A percentile compares a stretch with the other conserved stretches of the same genome.
Evolutionary conservation across 2,329 filamentous ascomycete species (phyloP).

Genomic region (Sporothrix pallida): DNA sequence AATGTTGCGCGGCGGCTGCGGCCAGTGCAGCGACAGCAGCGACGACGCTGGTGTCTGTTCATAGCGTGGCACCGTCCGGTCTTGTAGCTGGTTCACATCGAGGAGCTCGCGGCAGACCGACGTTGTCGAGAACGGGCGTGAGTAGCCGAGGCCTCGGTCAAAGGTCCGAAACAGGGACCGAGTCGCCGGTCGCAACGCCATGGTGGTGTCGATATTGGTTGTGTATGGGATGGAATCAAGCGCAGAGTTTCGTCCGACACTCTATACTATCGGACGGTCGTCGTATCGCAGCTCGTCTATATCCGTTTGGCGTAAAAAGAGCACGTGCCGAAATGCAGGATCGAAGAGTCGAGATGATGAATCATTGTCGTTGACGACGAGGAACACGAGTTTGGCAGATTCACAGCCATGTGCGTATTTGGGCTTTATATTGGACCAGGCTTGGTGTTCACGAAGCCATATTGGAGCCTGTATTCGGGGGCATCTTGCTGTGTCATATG

Average conservation of each 20-base stretch:
- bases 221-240: neutral
- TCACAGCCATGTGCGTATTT: neutral
- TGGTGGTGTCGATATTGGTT: neutral
- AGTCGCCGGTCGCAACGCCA: neutral
- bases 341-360: neutral
- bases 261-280: too few relatives aligned
- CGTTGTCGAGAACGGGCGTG: conserved; percentile 58
- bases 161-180: neutral
- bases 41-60: conserved; percentile 63
- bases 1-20: conserved; percentile 60
- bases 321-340: neutral
- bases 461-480: neutral
- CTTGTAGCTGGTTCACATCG: conserved; percentile 56
- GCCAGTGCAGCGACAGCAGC: conserved; percentile 61
- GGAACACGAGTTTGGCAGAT: neutral
- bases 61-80: conserved; percentile 67
- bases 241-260: too few relatives aligned
- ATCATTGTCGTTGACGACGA: neutral
- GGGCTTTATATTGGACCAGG: neutral
- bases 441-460: neutral
- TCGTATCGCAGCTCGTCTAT: neutral
- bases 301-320: neutral
- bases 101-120: conserved; percentile 54
- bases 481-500: neutral
- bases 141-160: neutral